A percentile compares a stretch with the other conserved stretches of the same genome.
Evolutionary conservation across 345 rosid species (phyloP).

Genomic region (Sapria himalayana): DNA sequence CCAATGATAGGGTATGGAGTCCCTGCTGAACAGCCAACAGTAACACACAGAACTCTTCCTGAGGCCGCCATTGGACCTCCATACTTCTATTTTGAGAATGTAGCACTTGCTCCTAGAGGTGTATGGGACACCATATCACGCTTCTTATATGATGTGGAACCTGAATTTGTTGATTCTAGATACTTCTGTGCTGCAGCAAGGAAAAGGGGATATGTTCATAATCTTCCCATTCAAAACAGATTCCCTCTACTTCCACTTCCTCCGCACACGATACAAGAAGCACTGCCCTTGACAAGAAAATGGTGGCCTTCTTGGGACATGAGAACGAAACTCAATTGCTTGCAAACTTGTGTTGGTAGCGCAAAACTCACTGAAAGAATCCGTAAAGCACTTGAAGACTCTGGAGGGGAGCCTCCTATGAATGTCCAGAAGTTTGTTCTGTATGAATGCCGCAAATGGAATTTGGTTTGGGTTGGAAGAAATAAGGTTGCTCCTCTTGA

Average conservation of each 20-base stretch:
- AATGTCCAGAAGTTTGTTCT: conserved; percentile 31
- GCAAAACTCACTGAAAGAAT: conserved; percentile 60
- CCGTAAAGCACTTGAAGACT: conserved; percentile 31
- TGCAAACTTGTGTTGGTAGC: conserved; percentile 47
- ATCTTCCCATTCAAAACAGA: conserved; percentile 46
- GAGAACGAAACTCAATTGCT: conserved; percentile 60
- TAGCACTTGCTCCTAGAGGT: conserved; percentile 80
- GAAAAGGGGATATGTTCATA: conserved; percentile 78
- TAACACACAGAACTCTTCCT: conserved; percentile 31
- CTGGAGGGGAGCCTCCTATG: conserved; percentile 33
- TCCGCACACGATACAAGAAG: conserved; percentile 43
- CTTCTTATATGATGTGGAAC: conserved; percentile 41
- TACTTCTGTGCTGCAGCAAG: conserved; percentile 75
- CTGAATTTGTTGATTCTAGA: conserved; percentile 74
- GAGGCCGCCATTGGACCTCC: conserved; percentile 48
- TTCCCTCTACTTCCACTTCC: conserved; percentile 56
- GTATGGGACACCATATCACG: conserved; percentile 80
- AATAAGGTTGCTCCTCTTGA: conserved; percentile 77
- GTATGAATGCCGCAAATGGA: conserved; percentile 67
- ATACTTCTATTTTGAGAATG: conserved; percentile 76
- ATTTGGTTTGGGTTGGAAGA: conserved; percentile 83
- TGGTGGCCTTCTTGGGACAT: conserved; percentile 95
- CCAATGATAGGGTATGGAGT: conserved; percentile 90
- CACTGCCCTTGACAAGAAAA: conserved; percentile 41
- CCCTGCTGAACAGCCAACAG: conserved; percentile 21